phyloP scores from a whole-genome alignment of 768 basidiomycete genomes.

The Leccinum ochraceum region DNA sequence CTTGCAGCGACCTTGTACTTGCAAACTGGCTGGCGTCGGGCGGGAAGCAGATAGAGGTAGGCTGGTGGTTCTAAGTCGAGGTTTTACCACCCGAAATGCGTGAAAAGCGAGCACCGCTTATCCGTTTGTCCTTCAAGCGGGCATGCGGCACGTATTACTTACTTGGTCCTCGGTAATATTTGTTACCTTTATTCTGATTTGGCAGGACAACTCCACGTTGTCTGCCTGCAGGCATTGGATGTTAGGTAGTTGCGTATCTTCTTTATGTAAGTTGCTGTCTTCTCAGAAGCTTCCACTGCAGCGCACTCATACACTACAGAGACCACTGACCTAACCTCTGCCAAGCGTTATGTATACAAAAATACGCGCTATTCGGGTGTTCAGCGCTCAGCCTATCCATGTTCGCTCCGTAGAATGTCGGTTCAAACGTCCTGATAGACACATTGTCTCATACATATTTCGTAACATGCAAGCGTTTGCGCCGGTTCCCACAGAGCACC shows the following conservation, averaged over 20 bases:
- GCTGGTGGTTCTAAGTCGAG: constrained; percentile 35
- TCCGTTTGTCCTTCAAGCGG: constrained; percentile 42
- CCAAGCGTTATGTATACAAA: neutral
- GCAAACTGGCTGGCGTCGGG: constrained; percentile 28
- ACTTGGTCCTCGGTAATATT: constrained; percentile 38
- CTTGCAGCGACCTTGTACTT: constrained; percentile 30
- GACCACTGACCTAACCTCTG: neutral
- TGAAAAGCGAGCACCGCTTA: constrained; percentile 56
- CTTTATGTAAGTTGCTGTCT: constrained; percentile 44
- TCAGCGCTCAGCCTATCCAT: neutral
- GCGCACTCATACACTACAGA: neutral
- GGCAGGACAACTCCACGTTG: constrained; percentile 59
- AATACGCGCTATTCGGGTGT: neutral
- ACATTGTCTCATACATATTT: constrained; percentile 6
- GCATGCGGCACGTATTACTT: constrained; percentile 33
- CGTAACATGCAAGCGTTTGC: constrained; percentile 15
- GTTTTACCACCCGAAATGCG: constrained; percentile 46
- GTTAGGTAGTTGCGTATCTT: constrained; percentile 40
- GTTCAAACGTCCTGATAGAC: neutral
- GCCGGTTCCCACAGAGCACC: constrained; percentile 33
- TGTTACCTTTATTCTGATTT: constrained; percentile 53
- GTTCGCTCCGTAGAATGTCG: neutral
- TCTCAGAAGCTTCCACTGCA: constrained; percentile 6
- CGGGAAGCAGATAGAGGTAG: constrained; percentile 22
- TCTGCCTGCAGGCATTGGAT: constrained; percentile 71